These are phyloP conservation scores for Ilex paraguariensis DNA, from an alignment of 305 asterid genomes.

Conservation along the genomic window DNA sequence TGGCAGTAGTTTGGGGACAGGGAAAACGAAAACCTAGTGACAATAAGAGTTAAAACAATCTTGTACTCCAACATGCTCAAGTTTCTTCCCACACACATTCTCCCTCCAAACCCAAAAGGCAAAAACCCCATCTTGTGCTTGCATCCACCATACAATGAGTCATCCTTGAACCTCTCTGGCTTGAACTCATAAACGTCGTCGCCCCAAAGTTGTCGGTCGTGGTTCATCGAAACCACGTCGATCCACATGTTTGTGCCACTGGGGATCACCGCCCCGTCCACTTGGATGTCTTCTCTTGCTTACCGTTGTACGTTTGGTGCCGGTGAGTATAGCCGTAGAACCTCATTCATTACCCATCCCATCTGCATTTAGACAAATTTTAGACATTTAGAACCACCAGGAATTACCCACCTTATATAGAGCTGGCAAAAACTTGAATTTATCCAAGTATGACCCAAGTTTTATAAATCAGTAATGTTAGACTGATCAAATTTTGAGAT, in stretches of 20 bases:
- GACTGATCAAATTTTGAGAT: no score
- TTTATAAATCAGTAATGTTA: no score
- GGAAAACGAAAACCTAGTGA: conserved; percentile 56
- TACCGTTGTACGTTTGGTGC: neutral
- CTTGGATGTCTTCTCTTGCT: neutral
- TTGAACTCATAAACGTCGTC: neutral
- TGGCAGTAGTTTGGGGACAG: conserved; percentile 65
- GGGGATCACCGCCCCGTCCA: neutral
- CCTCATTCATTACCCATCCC: conserved; percentile 4
- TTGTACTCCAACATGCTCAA: conserved; percentile 68
- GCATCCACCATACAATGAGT: conserved; percentile 46
- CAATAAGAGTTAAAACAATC: conserved; percentile 46
- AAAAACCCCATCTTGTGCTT: conserved; percentile 81
- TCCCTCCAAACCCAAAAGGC: conserved; percentile 92
- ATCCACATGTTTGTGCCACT: neutral
- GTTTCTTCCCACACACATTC: conserved; percentile 85
- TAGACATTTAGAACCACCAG: no score
- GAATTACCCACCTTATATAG: no score
- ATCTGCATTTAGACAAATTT: neutral
- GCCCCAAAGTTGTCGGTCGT: neutral
- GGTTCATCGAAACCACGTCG: neutral
- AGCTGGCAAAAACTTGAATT: no score
- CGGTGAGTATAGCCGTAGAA: neutral
- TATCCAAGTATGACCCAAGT: no score
- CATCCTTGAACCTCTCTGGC: conserved; percentile 5